These are phyloP conservation scores for Aspergillus niger DNA, from an alignment of 2,329 filamentous ascomycete species.

Conservation along the genomic window DNA sequence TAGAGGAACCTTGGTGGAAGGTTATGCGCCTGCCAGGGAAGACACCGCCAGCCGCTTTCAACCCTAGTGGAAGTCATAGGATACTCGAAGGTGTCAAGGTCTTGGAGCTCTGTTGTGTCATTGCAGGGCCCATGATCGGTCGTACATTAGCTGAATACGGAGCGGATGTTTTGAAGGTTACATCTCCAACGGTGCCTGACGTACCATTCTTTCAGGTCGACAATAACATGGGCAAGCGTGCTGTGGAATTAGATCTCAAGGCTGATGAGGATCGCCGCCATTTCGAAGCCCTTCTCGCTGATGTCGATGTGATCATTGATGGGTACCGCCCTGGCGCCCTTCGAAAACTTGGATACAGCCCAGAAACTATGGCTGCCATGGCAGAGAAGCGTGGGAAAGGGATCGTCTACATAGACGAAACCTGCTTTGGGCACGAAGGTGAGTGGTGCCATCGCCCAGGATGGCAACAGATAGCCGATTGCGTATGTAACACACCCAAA, in stretches of 20 bases:
- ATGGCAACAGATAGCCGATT: not conserved
- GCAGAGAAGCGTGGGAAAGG: not conserved
- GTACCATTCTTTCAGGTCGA: conserved; percentile 1
- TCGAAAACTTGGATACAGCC: not conserved
- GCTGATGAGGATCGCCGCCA: not conserved
- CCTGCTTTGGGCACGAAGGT: not conserved
- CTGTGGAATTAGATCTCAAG: not conserved
- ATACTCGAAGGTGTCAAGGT: not conserved
- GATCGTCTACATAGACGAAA: not conserved
- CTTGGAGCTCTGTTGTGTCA: conserved; percentile 33
- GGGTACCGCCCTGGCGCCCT: not conserved
- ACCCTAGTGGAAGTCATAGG: not conserved
- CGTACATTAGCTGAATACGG: conserved; percentile 45
- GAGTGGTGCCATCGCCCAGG: not conserved
- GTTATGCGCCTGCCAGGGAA: not conserved
- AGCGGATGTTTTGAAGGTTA: conserved; percentile 48
- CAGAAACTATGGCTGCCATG: not conserved
- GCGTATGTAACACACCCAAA: not conserved
- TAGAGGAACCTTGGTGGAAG: not conserved
- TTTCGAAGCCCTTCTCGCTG: not conserved
- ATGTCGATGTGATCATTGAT: not conserved
- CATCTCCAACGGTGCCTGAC: conserved; percentile 17
- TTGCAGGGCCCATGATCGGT: conserved; percentile 47
- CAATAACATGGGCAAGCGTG: not conserved
- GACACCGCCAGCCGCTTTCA: not conserved